Conservation (phyloP, 2,329 filamentous ascomycete genomes). For the Podosphaera xanthii region DNA sequence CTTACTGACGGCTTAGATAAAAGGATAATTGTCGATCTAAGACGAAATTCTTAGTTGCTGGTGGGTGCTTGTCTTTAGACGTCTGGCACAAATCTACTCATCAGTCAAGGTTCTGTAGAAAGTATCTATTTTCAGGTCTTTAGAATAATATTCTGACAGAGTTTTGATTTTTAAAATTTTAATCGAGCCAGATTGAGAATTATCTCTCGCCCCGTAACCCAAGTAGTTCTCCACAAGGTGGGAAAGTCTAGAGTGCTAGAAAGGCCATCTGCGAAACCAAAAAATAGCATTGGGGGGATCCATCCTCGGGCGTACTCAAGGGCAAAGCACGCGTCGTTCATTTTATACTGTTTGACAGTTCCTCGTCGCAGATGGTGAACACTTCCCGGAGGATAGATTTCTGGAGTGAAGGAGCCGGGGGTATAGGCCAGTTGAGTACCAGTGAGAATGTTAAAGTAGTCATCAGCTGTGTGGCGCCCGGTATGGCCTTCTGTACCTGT, state of each 20-base stretch:
- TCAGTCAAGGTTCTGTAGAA: too few species aligned
- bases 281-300: slow-evolving; percentile 84
- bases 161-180: slow-evolving; percentile 28
- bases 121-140: too few species aligned
- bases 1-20: too few species aligned
- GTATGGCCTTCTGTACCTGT: slow-evolving; percentile 73
- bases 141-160: too few species aligned
- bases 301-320: slow-evolving; percentile 69
- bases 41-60: too few species aligned
- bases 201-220: slow-evolving; percentile 57
- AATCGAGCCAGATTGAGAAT: slow-evolving; percentile 43
- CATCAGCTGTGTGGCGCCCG: slow-evolving; percentile 74
- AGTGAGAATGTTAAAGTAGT: slow-evolving; percentile 79
- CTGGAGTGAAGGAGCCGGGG: slow-evolving; percentile 40
- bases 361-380: slow-evolving; percentile 53
- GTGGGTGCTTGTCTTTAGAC: too few species aligned
- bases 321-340: slow-evolving; percentile 55
- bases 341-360: slow-evolving; percentile 60
- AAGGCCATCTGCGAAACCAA: slow-evolving; percentile 66
- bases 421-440: slow-evolving; percentile 59
- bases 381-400: slow-evolving; percentile 44
- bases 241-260: slow-evolving; percentile 62
- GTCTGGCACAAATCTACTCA: too few species aligned
- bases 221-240: slow-evolving; percentile 62
- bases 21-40: too few species aligned